Conservation (phyloP, 2,329 filamentous ascomycete species). For the Nothomitra cinnamomea region DNA sequence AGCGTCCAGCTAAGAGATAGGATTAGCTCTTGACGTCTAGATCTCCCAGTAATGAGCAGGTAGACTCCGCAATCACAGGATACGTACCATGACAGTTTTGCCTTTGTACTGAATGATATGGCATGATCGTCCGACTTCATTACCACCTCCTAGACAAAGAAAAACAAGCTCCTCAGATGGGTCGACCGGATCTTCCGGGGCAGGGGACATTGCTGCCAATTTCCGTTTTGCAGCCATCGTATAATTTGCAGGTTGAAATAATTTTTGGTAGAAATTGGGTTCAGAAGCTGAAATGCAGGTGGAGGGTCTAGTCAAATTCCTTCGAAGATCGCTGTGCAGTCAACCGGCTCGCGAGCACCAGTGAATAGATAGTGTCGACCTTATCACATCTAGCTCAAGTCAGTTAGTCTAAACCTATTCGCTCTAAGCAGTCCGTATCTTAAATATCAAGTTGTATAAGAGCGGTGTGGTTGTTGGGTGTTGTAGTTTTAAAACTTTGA, state of each 20-base stretch:
- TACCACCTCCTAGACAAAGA: conserved; percentile 81
- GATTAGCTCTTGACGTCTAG: conserved; percentile 5
- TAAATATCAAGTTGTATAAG: too few species aligned
- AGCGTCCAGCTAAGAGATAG: conserved; percentile 59
- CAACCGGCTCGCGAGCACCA: too few species aligned
- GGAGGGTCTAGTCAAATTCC: too few species aligned
- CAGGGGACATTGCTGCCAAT: conserved; percentile 53
- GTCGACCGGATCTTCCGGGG: conserved; percentile 72
- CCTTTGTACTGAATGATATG: conserved; percentile 99
- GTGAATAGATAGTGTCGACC: too few species aligned
- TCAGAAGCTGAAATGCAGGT: too few species aligned
- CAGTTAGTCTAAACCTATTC: too few species aligned
- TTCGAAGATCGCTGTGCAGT: too few species aligned
- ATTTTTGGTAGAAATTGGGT: background rate
- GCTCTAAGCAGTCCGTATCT: too few species aligned
- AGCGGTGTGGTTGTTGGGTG: too few species aligned
- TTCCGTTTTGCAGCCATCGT: conserved; percentile 89
- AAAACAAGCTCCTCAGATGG: conserved; percentile 91
- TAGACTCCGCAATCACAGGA: background rate
- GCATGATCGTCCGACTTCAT: conserved; percentile 92
- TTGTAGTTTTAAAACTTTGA: too few species aligned
- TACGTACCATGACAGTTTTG: conserved; percentile 84
- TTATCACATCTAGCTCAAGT: too few species aligned
- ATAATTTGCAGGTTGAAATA: background rate
- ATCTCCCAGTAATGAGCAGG: background rate